Evolutionary conservation across 768 basidiomycete genomes (phyloP).

Genomic region (Suillus decipiens): DNA sequence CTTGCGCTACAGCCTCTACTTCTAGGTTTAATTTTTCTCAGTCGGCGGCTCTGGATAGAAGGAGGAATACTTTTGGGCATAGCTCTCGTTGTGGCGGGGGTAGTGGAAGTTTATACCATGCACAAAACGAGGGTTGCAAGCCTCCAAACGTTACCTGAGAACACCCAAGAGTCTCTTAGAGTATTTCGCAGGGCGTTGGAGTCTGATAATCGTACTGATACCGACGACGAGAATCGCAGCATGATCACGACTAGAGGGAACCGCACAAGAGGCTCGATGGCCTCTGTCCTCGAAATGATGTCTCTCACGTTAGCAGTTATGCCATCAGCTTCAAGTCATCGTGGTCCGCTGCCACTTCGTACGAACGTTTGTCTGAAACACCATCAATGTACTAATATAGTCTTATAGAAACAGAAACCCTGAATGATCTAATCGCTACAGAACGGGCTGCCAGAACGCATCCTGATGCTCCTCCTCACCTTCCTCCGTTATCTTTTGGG

Average conservation of each 20-base stretch:
- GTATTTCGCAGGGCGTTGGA: constrained; percentile 50
- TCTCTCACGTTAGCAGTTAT: constrained; percentile 72
- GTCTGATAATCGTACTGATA: constrained; percentile 34
- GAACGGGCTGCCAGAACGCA: constrained; percentile 77
- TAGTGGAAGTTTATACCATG: constrained; percentile 61
- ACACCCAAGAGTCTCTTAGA: constrained; percentile 58
- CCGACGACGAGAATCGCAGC: constrained; percentile 55
- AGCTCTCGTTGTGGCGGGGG: constrained; percentile 52
- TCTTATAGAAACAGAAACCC: constrained; percentile 62
- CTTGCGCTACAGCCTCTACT: constrained; percentile 73
- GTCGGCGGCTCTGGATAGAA: constrained; percentile 68
- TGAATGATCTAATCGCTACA: constrained; percentile 81
- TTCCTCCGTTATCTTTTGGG: constrained; percentile 67
- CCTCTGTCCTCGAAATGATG: constrained; percentile 86
- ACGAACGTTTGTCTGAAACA: constrained; percentile 31
- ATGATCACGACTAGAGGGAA: constrained; percentile 39
- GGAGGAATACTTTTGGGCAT: constrained; percentile 62
- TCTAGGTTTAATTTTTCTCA: constrained; percentile 71
- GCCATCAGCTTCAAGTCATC: constrained; percentile 55
- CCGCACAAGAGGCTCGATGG: constrained; percentile 68
- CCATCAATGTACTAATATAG: constrained; percentile 8
- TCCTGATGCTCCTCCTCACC: constrained; percentile 73
- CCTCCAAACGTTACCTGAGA: constrained; percentile 49
- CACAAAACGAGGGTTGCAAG: constrained; percentile 53
- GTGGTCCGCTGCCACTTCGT: constrained; percentile 71